These are phyloP conservation scores for Croton laevigatus DNA, from an alignment of 441 rosid genomes.

Conservation along the genomic window DNA sequence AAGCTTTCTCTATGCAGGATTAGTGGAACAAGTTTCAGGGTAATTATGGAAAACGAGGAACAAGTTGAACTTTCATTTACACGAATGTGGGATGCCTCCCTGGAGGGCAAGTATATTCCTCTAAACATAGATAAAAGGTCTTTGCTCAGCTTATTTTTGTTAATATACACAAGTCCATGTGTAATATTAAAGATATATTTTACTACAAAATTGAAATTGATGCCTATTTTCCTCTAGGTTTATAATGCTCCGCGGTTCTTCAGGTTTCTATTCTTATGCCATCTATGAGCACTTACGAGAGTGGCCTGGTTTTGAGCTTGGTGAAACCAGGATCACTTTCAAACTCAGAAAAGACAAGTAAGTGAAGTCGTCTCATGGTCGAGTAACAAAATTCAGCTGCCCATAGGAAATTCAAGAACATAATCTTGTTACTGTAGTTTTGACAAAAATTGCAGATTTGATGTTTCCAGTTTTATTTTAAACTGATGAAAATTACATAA, in stretches of 20 bases:
- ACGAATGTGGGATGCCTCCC: constrained; percentile 64
- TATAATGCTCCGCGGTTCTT: constrained; percentile 55
- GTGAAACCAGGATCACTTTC: constrained; percentile 74
- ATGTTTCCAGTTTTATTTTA: too few species aligned
- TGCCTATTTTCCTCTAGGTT: constrained; percentile 41
- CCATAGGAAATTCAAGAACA: background rate
- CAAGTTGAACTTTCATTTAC: constrained; percentile 81
- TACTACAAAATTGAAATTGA: constrained; percentile 4
- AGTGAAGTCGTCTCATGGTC: background rate
- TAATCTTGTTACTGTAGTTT: background rate
- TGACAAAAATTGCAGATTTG: background rate
- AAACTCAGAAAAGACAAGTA: constrained; percentile 84
- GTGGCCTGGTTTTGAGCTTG: constrained; percentile 78
- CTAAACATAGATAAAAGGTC: constrained; percentile 84
- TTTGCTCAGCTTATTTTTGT: constrained; percentile 19
- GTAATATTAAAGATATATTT: constrained; percentile 11
- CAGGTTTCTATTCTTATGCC: constrained; percentile 80
- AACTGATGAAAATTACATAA: too few species aligned
- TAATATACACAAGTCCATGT: background rate
- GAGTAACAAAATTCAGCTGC: background rate
- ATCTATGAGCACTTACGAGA: constrained; percentile 64
- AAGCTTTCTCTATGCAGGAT: constrained; percentile 51
- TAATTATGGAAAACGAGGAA: constrained; percentile 64
- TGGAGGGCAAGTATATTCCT: constrained; percentile 52
- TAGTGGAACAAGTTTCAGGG: constrained; percentile 62